Evolutionary conservation across 2,329 filamentous ascomycete genomes (phyloP), one percentile per base, ranked within the genome.

Genomic region (Fusarium chlamydosporum): DNA sequence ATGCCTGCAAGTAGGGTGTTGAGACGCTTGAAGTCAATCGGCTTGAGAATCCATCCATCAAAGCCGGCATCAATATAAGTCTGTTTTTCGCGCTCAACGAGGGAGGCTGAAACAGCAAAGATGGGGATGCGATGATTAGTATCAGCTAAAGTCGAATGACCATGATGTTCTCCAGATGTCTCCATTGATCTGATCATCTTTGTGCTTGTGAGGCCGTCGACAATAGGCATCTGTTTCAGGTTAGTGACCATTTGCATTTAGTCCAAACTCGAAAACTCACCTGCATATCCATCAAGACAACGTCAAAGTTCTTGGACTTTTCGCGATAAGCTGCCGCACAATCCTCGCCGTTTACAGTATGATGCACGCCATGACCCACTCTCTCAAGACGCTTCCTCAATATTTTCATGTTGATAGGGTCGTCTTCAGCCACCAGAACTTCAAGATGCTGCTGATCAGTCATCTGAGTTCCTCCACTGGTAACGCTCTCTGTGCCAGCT

Each of bases 221-320:
- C 91, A 33, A 97, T 96, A 18, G 94, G 93, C 94, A 97, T 97
- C 93, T 96, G n/a, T 20, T 46, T 23, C 3, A 29, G 18, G 43
- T 67, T 61, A 68, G 45, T 18, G 53, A 26, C 10, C 11, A 11
- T 12, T 8, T 12, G 18, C 4, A 6, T 40, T 6, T 23, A 15
- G 9, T 7, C 7, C 18, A 15, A 9, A 37, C 3, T 16, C 16
- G 10, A 23, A n/a, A 79, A 54, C 87, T 79, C 76, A 94, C 93
- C 85, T 97, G 93, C 86, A 97, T 93, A 75, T 97, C 94, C 94
- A 97, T 97, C 66, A 97, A 83, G 47, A 97, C 84, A 7, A 93
- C 89, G 76, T 97, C 93, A 74, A 92, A 96, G 23, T 81, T 79
- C 27, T 77, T 77, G 1, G 89, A 83, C 51, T 84, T 85, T 45